Evolutionary conservation across 2,329 filamentous ascomycete genomes (phyloP), one percentile per base, ranked within the genome.

Genomic region (Ceratocystiopsis brevicomis): DNA sequence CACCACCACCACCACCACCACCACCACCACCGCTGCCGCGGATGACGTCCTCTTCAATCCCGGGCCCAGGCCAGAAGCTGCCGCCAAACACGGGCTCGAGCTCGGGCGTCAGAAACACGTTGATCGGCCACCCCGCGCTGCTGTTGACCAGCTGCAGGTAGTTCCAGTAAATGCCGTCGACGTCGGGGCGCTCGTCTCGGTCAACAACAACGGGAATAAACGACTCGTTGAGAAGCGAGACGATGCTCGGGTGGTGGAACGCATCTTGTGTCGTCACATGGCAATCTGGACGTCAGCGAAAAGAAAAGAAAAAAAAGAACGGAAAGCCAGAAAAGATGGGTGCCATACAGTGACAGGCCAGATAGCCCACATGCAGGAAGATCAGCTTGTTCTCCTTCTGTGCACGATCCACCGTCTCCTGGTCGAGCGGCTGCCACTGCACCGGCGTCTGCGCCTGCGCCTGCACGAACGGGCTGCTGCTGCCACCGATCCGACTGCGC

Each of bases 121-220:
- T 96, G 47, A 96, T 64, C 1, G 90, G 90, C 87, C 90, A 96
- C 36, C 90, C 90, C 11, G 86, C 88, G 2, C 75, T 79, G 17
- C 82, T 86, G 46, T 81, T 93, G 12, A 90, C 88, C 1, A 88
- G 88, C 58, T 95, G 86, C 37, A 94, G 80, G 59, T 94, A 98
- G 63, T 94, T 94, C 85, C 95, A 95, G 59, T 96, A 96, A 50
- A 96, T 87, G 48, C 82, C 78, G 56, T 98, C 90, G 50, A 96
- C 76, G 56, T 96, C 87, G 10, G 88, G 88, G 21, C 88, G 77
- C 61, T 94, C 85, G 61, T 98, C 90, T 47, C 87, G 76, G 60
- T 98, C 90, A 54, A 96, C 74, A 53, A 95, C 81, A 57, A 96
- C 77, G 4, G 90, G 88, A 38, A 98, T 76, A 59, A 96, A 98